phyloP scores from a whole-genome alignment of 1,284 basidiomycete species.

The Pseudozyma pruni region DNA sequence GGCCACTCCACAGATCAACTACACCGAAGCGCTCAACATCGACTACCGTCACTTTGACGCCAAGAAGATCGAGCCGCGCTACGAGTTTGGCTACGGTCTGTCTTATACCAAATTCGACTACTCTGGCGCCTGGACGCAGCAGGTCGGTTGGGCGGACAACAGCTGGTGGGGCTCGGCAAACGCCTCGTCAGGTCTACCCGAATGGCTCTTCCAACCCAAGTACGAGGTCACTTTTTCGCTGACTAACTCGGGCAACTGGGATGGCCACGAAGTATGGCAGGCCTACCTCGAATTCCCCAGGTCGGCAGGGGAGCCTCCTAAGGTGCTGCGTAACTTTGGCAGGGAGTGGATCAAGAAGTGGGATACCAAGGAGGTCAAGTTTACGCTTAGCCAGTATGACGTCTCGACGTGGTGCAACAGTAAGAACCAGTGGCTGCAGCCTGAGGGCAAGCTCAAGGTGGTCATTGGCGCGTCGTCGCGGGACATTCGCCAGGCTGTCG shows the following conservation, averaged over 20 bases:
- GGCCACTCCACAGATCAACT: slow-evolving; percentile 53
- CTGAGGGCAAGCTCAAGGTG: slow-evolving; percentile 47
- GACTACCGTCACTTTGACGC: slow-evolving; percentile 58
- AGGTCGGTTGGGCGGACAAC: slow-evolving; percentile 38
- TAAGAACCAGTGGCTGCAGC: slow-evolving; percentile 51
- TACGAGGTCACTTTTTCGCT: slow-evolving; percentile 52
- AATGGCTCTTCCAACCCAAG: slow-evolving; percentile 55
- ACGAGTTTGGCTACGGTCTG: slow-evolving; percentile 56
- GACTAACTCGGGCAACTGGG: slow-evolving; percentile 51
- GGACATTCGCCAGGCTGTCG: slow-evolving; percentile 49
- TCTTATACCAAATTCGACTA: slow-evolving; percentile 61
- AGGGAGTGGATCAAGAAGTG: slow-evolving; percentile 37
- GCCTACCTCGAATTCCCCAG: slow-evolving; percentile 57
- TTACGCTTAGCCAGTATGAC: slow-evolving; percentile 54
- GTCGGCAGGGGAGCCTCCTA: slow-evolving; percentile 55
- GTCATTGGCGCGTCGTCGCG: slow-evolving; percentile 52
- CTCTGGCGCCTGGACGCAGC: slow-evolving; percentile 35
- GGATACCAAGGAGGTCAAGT: slow-evolving; percentile 35
- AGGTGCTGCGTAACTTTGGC: slow-evolving; percentile 59
- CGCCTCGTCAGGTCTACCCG: slow-evolving; percentile 43
- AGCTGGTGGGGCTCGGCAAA: slow-evolving; percentile 44
- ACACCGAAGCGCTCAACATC: slow-evolving; percentile 54
- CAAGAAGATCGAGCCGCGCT: slow-evolving; percentile 53
- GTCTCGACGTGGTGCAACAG: slow-evolving; percentile 44
- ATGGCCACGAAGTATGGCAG: slow-evolving; percentile 60